Percentiles rank a stretch among this genome's conserved stretches.
These are phyloP conservation scores for Exophiala xenobiotica DNA, from an alignment of 2,329 filamentous ascomycete genomes.

Conservation along the genomic window DNA sequence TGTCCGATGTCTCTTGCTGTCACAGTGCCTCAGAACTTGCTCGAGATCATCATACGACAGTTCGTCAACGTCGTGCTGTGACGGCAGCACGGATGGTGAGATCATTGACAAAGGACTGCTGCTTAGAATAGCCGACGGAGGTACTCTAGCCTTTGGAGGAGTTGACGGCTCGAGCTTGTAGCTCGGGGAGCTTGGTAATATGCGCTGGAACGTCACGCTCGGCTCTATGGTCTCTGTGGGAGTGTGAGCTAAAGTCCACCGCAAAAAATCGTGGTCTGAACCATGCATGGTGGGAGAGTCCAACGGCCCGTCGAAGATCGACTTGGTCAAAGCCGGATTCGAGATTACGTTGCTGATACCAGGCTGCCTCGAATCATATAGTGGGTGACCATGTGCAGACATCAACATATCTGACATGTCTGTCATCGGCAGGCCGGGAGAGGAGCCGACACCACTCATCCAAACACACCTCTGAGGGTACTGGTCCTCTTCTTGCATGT, in stretches of 20 bases:
- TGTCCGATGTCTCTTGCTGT: conserved; percentile 8
- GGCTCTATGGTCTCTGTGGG: conserved; percentile 29
- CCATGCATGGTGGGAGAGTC: background rate
- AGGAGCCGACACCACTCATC: conserved; percentile 8
- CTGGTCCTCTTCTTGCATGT: conserved; percentile 16
- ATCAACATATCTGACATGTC: conserved; percentile 9
- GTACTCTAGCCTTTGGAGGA: conserved; percentile 14
- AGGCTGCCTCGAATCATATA: conserved; percentile 2
- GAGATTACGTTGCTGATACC: conserved; percentile 10
- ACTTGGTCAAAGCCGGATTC: conserved; percentile 27
- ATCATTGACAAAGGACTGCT: conserved; percentile 27
- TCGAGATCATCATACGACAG: conserved; percentile 16
- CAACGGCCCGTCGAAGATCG: conserved; percentile 21
- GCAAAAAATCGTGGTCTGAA: conserved; percentile 16
- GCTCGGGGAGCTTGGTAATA: conserved; percentile 22
- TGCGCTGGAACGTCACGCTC: conserved; percentile 27
- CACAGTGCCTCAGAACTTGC: conserved; percentile 7
- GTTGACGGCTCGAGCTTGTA: conserved; percentile 29
- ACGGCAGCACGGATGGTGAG: conserved; percentile 23
- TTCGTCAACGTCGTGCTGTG: conserved; percentile 26
- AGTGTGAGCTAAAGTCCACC: conserved; percentile 8
- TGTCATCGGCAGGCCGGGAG: conserved; percentile 5
- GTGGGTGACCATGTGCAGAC: conserved; percentile 2
- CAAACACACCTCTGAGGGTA: conserved; percentile 7
- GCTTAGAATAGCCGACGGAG: conserved; percentile 19